phyloP scores from a whole-genome alignment of 179 eudicot species.

The Corrigiola litoralis region DNA sequence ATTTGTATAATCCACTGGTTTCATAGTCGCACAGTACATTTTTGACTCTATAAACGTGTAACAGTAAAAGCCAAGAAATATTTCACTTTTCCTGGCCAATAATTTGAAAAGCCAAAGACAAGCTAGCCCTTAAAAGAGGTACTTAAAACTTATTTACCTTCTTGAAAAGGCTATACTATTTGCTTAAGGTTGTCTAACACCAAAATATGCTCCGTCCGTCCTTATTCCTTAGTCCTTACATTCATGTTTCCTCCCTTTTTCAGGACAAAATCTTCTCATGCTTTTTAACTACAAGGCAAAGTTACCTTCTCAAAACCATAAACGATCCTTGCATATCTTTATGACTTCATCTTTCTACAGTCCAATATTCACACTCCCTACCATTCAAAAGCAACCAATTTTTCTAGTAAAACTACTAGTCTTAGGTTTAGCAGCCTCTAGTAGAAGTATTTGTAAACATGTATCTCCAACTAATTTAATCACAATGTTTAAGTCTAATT shows the following conservation, averaged over 20 bases:
- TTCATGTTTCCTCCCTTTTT: not conserved
- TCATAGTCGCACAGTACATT: not conserved
- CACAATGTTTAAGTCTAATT: no score
- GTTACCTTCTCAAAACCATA: not conserved
- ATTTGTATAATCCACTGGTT: not conserved
- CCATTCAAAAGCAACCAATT: no score
- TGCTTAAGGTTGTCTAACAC: conserved; percentile 10
- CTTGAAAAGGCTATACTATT: not conserved
- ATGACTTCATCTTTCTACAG: not conserved
- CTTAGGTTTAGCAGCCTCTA: no score
- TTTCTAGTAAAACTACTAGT: no score
- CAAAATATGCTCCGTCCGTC: not conserved
- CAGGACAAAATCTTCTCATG: not conserved
- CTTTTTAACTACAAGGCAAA: not conserved
- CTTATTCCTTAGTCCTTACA: not conserved
- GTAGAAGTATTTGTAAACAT: no score
- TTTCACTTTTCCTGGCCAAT: not conserved
- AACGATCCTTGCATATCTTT: not conserved
- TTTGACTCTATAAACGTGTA: not conserved
- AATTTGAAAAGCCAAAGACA: not conserved
- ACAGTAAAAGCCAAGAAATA: conserved; percentile 1
- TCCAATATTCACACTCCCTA: no score
- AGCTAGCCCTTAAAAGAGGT: not conserved
- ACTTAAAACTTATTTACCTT: not conserved
- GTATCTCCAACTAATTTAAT: no score